Evolutionary conservation across 345 rosid species (phyloP).

Genomic region (Odontarrhena argentea): DNA sequence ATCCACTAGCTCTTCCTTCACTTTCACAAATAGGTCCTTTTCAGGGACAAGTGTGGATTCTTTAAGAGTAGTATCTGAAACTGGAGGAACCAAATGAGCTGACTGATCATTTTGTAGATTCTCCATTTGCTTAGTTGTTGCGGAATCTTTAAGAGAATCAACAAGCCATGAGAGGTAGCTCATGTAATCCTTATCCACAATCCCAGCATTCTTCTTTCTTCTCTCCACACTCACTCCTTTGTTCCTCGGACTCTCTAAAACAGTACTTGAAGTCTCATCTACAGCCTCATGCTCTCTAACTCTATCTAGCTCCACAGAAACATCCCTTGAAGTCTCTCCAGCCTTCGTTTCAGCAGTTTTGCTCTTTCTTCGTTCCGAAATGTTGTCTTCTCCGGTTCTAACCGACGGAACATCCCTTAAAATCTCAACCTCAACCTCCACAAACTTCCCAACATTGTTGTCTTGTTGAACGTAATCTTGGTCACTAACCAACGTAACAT

Average conservation of each 20-base stretch:
- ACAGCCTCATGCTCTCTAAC: constrained; percentile 12
- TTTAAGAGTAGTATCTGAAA: constrained; percentile 12
- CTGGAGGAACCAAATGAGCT: background rate
- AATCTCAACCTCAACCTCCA: background rate
- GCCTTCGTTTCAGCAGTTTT: background rate
- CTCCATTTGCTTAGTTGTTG: background rate
- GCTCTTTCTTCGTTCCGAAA: constrained; percentile 6
- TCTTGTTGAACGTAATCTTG: background rate
- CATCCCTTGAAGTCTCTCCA: constrained; percentile 18
- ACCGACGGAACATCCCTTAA: constrained; percentile 8
- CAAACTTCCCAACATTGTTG: background rate
- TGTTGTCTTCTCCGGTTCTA: constrained; percentile 4
- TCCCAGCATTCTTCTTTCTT: constrained; percentile 19
- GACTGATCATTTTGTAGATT: constrained; percentile 9
- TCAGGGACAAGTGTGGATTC: constrained; percentile 15
- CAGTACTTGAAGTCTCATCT: constrained; percentile 13
- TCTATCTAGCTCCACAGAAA: background rate
- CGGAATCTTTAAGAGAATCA: constrained; percentile 20
- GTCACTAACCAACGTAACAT: background rate
- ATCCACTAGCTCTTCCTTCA: constrained; percentile 28
- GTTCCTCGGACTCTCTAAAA: constrained; percentile 5
- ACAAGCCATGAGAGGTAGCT: constrained; percentile 40
- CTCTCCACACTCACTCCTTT: background rate
- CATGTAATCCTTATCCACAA: constrained; percentile 34
- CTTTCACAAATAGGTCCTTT: constrained; percentile 3